Base-by-base conservation (phyloP, 2,329 filamentous ascomycete genomes). In the Colletotrichum lindemuthianum region DNA sequence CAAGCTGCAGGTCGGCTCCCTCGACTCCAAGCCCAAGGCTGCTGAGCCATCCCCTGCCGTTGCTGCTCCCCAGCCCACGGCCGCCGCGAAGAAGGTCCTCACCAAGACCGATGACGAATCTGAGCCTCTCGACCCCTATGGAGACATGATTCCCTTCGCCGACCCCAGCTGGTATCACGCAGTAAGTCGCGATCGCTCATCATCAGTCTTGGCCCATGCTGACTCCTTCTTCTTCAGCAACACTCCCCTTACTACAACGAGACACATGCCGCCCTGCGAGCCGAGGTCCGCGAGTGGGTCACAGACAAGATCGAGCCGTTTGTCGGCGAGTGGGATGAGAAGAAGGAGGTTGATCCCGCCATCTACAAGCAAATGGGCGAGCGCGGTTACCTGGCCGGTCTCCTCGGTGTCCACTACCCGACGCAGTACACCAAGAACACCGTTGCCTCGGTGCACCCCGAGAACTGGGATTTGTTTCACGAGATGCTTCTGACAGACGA, bases 381-480 rank as follows among this genome's bases (percentile, higher is more conserved):
- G 68, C 88, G 92, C 49, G 96, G 96, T 44, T 99, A 97, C 76
- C 87, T 99, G 15, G 91, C 93, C n/a, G 96, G 96, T 70, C 84
- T 98, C 63, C 84, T 99, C 68, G 96, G 95, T 69, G 86, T 92
- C 67, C 84, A 91, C 74, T 98, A 92, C 81, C 93, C 92, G 12
- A 86, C 84, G 65, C 81, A 97, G 70, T 90, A 95, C 74, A 89
- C 88, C 24, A 82, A 89, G 45, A 86, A 90, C 74, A 82, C 84
- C 6, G 87, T 97, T 71, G 88, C 91, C 80, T 90, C 88, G 52
- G 96, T 99, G 11, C 79, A 90, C 0, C 83, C 92, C 0, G 93
- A 97, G 80, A 90, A 96, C 76, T 99, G 95, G 95, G 96, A 99
- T 81, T 87, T 97, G 48, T 99, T 98, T 89, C 96, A 99, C 80